Conservation (phyloP, 257 asterid genomes). For the Craterostigma plantagineum region DNA sequence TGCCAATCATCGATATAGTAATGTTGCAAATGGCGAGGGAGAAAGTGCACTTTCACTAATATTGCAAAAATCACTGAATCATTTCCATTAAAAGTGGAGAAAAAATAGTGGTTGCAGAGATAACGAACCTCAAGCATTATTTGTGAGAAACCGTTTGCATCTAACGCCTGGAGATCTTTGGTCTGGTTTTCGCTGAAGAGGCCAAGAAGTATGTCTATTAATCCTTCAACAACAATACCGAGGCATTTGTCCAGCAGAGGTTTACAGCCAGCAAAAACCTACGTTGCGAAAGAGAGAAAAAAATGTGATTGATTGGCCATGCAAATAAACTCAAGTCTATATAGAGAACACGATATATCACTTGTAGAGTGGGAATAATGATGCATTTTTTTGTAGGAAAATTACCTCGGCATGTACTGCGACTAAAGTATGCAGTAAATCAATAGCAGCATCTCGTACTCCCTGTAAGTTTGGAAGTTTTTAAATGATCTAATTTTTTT, state of each 20-base stretch:
- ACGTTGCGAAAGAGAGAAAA: constrained; percentile 6
- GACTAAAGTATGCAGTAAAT: constrained; percentile 78
- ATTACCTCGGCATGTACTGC: constrained; percentile 95
- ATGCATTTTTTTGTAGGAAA: constrained; percentile 7
- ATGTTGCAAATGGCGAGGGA: too few species aligned
- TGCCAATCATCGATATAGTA: too few species aligned
- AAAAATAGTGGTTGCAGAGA: too few species aligned
- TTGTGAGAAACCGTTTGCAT: constrained; percentile 86
- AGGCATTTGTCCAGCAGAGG: constrained; percentile 83
- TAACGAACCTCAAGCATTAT: constrained; percentile 81
- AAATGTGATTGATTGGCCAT: neutral
- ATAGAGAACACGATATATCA: too few species aligned
- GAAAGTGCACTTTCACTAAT: too few species aligned
- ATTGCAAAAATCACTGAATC: too few species aligned
- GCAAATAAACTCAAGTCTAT: too few species aligned
- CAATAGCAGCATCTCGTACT: constrained; percentile 91
- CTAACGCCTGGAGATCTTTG: constrained; percentile 58
- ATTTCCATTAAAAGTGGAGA: too few species aligned
- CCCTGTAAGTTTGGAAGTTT: constrained; percentile 30
- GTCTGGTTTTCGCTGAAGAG: constrained; percentile 55
- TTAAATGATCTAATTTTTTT: neutral
- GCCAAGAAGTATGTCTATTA: constrained; percentile 70
- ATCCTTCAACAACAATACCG: constrained; percentile 94
- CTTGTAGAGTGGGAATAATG: neutral
- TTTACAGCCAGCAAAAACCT: constrained; percentile 94